These are phyloP conservation scores for Bimuria novae-zelandiae DNA, from an alignment of 2,329 filamentous ascomycete species.

Conservation along the genomic window DNA sequence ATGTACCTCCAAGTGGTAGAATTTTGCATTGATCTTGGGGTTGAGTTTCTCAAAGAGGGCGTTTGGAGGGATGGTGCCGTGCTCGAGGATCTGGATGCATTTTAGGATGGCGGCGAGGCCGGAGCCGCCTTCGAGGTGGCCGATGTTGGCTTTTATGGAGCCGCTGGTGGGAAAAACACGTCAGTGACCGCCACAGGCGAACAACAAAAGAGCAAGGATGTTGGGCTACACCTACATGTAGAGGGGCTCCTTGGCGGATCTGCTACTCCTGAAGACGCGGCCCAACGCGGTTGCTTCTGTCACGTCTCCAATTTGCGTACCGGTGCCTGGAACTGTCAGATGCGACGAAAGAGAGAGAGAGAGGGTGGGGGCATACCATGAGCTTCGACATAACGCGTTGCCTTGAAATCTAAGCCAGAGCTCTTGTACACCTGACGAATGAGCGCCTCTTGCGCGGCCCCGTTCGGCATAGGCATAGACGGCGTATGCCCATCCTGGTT, in stretches of 20 bases:
- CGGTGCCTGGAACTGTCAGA: conserved; percentile 23
- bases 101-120: conserved; percentile 30
- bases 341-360: neutral
- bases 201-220: neutral
- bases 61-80: conserved; percentile 35
- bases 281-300: conserved; percentile 22
- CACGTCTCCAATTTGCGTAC: conserved; percentile 56
- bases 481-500: conserved; percentile 18
- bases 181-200: neutral
- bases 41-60: conserved; percentile 42
- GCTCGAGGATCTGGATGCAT: conserved; percentile 38
- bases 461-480: conserved; percentile 20
- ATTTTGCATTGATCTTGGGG: conserved; percentile 17
- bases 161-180: neutral
- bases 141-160: conserved; percentile 22
- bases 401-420: conserved; percentile 34
- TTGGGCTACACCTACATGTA: conserved; percentile 6
- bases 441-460: conserved; percentile 50
- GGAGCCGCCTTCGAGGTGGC: conserved; percentile 26
- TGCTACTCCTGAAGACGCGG: conserved; percentile 1
- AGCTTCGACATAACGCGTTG: conserved; percentile 37
- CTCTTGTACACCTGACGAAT: conserved; percentile 36
- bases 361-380: conserved; percentile 46
- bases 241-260: neutral
- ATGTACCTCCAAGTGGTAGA: conserved; percentile 8